Evolutionary conservation across 495 filamentous ascomycete genomes (phyloP), one percentile per base, ranked within the genome.

Genomic region (Lophium mytilinum): DNA sequence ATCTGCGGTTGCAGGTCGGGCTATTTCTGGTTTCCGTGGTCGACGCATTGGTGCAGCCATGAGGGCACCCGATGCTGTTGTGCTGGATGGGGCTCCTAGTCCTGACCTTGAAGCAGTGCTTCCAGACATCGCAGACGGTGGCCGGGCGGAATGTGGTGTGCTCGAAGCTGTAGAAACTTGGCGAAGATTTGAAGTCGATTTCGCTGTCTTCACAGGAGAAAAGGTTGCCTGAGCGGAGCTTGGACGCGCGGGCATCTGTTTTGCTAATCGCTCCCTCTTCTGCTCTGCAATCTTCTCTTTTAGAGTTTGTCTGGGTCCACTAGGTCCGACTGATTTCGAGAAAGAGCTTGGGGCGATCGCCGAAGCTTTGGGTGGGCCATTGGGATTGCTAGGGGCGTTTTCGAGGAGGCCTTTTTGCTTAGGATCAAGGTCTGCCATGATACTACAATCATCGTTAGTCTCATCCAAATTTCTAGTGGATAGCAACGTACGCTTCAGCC

Each of bases 201-300:
- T 73, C 14, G 57, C 72, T 59, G 45, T 73, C 75, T 73, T 73
- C 19, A 66, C 62, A 19, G 84, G 81, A 11, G 84, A 80, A 45
- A 85, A 78, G 41, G 76, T 74, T 17, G 84, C 75, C 78, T 86
- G 87, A 49, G 87, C 87, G 33, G 89, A 92, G 52, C 79, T 85
- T 4, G 89, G 86, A 14, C 88, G 81, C 40, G 84, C 74, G 17
- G 83, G 84, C 15, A 86, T 64, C 40, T 77, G 78, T 67, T 78
- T 85, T 50, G 80, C 71, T 39, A 80, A 15, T 51, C 61, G 79
- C 30, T 80, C 81, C 66, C 81, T 88, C 72, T 90, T 91, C 58
- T 90, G 85, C 5, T 88, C 89, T 53, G 90, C 76, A 72, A 96
- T 91, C 8, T 87, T 80, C 56, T 95, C 90, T 56, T 75, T 89